phyloP scores from a whole-genome alignment of 116 monocot genomes.

The Zostera marina region DNA sequence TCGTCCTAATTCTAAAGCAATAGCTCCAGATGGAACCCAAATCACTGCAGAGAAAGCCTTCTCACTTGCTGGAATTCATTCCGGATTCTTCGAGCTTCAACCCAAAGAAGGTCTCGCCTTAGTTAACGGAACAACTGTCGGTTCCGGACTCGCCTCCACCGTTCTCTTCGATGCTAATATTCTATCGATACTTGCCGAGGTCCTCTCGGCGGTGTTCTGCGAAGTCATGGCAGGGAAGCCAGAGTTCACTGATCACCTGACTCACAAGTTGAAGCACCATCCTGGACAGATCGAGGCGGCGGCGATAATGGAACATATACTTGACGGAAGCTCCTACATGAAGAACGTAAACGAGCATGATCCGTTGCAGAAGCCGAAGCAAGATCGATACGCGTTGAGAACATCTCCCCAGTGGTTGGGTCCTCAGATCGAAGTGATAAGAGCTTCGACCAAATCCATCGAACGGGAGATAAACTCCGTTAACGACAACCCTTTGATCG shows the following conservation, averaged over 20 bases:
- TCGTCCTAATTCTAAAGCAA: slow-evolving; percentile 25
- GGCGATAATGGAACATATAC: slow-evolving; percentile 64
- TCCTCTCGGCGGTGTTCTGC: slow-evolving; percentile 40
- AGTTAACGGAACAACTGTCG: slow-evolving; percentile 49
- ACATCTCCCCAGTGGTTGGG: slow-evolving; percentile 73
- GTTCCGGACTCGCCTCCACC: slow-evolving; percentile 29
- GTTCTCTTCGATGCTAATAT: slow-evolving; percentile 37
- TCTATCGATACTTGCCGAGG: slow-evolving; percentile 23
- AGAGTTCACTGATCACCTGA: slow-evolving; percentile 42
- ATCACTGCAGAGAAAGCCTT: neutral
- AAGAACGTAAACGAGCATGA: slow-evolving; percentile 10
- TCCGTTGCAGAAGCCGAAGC: slow-evolving; percentile 12
- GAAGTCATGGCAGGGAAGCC: slow-evolving; percentile 7
- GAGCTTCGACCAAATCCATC: slow-evolving; percentile 39
- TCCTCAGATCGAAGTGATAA: slow-evolving; percentile 49
- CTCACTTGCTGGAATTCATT: slow-evolving; percentile 29
- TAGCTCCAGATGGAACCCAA: slow-evolving; percentile 14
- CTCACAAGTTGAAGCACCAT: slow-evolving; percentile 70
- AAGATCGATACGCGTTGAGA: slow-evolving; percentile 6
- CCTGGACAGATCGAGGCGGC: slow-evolving; percentile 75
- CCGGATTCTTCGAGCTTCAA: slow-evolving; percentile 21
- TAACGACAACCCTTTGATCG: slow-evolving; percentile 75
- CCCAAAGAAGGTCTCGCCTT: slow-evolving; percentile 46
- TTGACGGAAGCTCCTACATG: slow-evolving; percentile 12
- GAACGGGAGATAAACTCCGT: slow-evolving; percentile 66